Percentiles rank a stretch among this genome's conserved stretches.
phyloP scores from a whole-genome alignment of 148 eudicot genomes.

The Silene uniflora region DNA sequence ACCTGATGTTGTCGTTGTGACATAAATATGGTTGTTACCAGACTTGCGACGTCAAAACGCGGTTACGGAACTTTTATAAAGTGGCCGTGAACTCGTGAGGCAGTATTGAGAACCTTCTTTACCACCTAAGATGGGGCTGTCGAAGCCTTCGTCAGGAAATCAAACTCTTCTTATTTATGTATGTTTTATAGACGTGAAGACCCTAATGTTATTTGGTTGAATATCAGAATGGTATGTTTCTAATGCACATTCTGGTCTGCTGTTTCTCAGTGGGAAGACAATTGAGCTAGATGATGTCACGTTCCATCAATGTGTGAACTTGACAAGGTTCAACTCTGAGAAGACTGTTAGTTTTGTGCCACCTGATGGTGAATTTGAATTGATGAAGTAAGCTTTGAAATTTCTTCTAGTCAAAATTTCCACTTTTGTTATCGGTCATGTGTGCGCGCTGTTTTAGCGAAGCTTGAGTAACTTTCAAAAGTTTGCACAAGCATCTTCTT shows the following conservation, averaged over 20 bases:
- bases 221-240: neutral
- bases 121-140: neutral
- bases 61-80: neutral
- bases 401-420: neutral
- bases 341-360: constrained; percentile 99
- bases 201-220: neutral
- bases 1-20: neutral
- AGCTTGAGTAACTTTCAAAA: neutral
- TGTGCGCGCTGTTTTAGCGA: neutral
- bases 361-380: constrained; percentile 99
- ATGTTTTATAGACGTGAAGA: neutral
- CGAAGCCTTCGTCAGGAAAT: neutral
- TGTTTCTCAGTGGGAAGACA: constrained; percentile 80
- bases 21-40: neutral
- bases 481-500: neutral
- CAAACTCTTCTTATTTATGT: neutral
- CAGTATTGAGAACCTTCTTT: neutral
- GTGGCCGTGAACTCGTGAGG: neutral
- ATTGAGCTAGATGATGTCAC: constrained; percentile 99
- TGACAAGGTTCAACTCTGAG: constrained; percentile 97
- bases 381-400: constrained; percentile 77
- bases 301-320: constrained; percentile 96
- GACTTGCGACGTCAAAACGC: neutral
- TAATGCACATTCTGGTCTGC: neutral
- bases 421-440: neutral